Conservation (phyloP, 192 early-diverging fungal genomes). For the Dimargaris cristalligena region DNA sequence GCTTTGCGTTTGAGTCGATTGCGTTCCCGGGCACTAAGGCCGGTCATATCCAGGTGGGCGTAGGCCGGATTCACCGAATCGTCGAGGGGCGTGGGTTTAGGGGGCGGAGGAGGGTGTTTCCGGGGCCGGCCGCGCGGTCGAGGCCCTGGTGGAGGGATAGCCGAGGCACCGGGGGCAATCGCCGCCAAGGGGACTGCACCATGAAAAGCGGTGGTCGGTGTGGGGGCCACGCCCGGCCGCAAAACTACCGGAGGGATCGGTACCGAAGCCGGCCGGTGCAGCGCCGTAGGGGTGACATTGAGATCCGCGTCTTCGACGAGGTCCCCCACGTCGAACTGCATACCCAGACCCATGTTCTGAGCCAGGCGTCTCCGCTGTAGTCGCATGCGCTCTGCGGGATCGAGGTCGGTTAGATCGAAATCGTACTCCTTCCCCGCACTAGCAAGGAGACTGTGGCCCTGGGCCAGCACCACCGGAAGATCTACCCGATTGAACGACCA, state of each 20-base stretch:
- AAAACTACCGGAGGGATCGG: not conserved
- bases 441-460: constrained; percentile 62
- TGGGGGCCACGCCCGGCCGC: not conserved
- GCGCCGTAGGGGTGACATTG: not conserved
- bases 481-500: constrained; percentile 69
- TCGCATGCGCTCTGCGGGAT: constrained; percentile 64
- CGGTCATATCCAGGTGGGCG: constrained; percentile 38
- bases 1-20: constrained; percentile 79
- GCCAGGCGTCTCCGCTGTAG: constrained; percentile 68
- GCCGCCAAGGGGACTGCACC: constrained; percentile 11
- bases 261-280: not conserved
- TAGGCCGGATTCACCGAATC: not conserved
- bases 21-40: constrained; percentile 76
- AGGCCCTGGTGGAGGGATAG: constrained; percentile 17
- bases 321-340: constrained; percentile 81
- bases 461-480: constrained; percentile 58
- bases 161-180: constrained; percentile 5
- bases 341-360: constrained; percentile 69
- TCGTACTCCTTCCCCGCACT: constrained; percentile 91
- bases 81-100: constrained; percentile 15
- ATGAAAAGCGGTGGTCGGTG: constrained; percentile 12
- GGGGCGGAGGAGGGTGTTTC: constrained; percentile 14
- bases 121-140: constrained; percentile 10
- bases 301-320: constrained; percentile 74
- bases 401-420: constrained; percentile 54